A percentile compares a stretch with the other conserved stretches of the same genome.
Conservation (phyloP, 345 rosid genomes). For the Hevea brasiliensis region DNA sequence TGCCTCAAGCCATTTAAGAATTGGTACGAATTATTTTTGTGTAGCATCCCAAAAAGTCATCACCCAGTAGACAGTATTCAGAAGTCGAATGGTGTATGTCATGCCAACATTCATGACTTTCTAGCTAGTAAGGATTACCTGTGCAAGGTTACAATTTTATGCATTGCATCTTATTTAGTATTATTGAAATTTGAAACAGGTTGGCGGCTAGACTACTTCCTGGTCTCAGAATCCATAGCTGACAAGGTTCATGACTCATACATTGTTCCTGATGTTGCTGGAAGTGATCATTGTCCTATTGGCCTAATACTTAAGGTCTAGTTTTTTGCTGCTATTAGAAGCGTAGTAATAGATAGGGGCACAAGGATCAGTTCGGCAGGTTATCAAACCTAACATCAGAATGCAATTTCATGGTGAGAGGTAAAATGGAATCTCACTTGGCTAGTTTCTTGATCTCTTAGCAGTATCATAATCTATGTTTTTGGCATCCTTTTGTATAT, state of each 20-base stretch:
- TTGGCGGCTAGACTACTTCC: constrained; percentile 98
- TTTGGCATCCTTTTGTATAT: not conserved
- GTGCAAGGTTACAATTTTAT: not conserved
- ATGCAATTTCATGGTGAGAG: not conserved
- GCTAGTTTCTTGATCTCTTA: not conserved
- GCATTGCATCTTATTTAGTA: not conserved
- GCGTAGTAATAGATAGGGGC: not conserved
- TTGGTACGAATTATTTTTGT: not conserved
- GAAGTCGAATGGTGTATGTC: not conserved
- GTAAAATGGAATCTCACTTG: not conserved
- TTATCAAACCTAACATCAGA: not conserved
- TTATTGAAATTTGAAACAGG: constrained; percentile 46
- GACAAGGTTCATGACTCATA: constrained; percentile 79
- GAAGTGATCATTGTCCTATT: constrained; percentile 92
- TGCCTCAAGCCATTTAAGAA: not conserved
- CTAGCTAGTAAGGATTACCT: not conserved
- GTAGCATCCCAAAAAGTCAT: not conserved
- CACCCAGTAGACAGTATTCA: not conserved
- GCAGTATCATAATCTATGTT: not conserved
- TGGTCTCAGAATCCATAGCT: constrained; percentile 75
- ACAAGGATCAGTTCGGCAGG: not conserved
- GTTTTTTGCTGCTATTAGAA: constrained; percentile 16
- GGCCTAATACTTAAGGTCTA: constrained; percentile 72
- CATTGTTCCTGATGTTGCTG: constrained; percentile 76
- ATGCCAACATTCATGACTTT: not conserved